Base-by-base conservation (phyloP, 176 grass and related monocot species). In the Aegilops sharonensis region DNA sequence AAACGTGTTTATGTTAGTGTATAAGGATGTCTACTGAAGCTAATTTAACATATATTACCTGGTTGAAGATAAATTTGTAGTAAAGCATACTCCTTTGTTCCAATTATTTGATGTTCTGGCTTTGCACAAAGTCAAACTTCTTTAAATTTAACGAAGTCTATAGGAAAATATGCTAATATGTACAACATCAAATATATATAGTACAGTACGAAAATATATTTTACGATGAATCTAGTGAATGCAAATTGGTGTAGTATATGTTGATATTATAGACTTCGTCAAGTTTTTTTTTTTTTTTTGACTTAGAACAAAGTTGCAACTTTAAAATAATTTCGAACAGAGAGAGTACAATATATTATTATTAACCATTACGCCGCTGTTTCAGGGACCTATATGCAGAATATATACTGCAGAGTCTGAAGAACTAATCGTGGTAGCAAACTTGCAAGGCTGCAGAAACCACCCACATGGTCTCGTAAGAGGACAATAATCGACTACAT, bases 361-460 rank as follows among this genome's bases (percentile, higher is more conserved):
- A 25, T 12, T 78, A 40, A 80, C 81, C 20, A 75, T 29, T 31
- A 5, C 54, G 9, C 3, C 40, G 29, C 23, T 81, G 25, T 64
- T 78, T 50, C 78, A 90, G 83, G 88, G 88, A 90, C 78, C 72
- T 90, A n/a, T 90, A 90, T 1, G 88, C 83, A 50, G 88, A 90
- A 70, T 90, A 90, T 52, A 90, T 90, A 71, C 62, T 90, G n/a
- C 78, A 90, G 21, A 86, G 71, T 52, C 60, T 90, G 83, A 86
- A 71, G 88, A 71, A 83, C 47, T 90, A 82, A 50, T 80, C 6
- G 5, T 81, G 20, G 14, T 7, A 7, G 50, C 50, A 54, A 54
- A 54, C 50, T 54, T 34, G 72, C 34, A 6, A 18, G 82, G 67
- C 60, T 70, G 60, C 69, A 68, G 56, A 14, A 76, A 35, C 18